phyloP scores from a whole-genome alignment of 805 yeast genomes.

The Candida ulmi region DNA sequence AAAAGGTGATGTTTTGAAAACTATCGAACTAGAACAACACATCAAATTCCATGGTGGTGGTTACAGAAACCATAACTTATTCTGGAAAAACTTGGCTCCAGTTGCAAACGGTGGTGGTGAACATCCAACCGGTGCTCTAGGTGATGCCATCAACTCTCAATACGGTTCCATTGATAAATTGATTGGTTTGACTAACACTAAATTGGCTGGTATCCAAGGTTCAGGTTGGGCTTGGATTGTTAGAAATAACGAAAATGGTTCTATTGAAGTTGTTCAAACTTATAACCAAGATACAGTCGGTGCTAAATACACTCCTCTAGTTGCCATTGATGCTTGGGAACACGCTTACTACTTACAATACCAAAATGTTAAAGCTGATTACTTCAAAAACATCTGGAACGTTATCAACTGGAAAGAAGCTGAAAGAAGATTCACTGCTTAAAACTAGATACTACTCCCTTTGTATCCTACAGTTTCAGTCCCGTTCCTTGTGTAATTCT shows the following conservation, averaged over 20 bases:
- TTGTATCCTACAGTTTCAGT: no score
- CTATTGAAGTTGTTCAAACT: constrained; percentile 74
- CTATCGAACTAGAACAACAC: constrained; percentile 61
- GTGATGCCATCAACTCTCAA: constrained; percentile 51
- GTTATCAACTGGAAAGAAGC: constrained; percentile 94
- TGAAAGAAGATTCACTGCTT: constrained; percentile 54
- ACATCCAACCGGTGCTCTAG: constrained; percentile 49
- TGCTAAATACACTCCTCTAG: constrained; percentile 55
- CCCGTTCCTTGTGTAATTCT: no score
- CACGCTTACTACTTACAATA: constrained; percentile 94
- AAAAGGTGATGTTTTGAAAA: constrained; percentile 51
- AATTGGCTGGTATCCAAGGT: constrained; percentile 86
- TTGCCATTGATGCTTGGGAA: constrained; percentile 96
- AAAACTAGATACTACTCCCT: no score
- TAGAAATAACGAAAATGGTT: constrained; percentile 70
- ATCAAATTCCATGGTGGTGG: constrained; percentile 95
- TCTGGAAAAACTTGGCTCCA: constrained; percentile 88
- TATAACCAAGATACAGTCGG: constrained; percentile 87
- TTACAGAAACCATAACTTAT: constrained; percentile 74
- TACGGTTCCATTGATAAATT: constrained; percentile 72
- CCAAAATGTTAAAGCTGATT: constrained; percentile 85
- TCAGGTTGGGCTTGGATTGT: constrained; percentile 94
- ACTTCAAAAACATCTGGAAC: constrained; percentile 92
- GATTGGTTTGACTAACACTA: constrained; percentile 55
- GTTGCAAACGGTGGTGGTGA: constrained; percentile 71